These are phyloP conservation scores for Dalbergia cochinchinensis DNA, from an alignment of 306 rosid genomes.

Conservation along the genomic window DNA sequence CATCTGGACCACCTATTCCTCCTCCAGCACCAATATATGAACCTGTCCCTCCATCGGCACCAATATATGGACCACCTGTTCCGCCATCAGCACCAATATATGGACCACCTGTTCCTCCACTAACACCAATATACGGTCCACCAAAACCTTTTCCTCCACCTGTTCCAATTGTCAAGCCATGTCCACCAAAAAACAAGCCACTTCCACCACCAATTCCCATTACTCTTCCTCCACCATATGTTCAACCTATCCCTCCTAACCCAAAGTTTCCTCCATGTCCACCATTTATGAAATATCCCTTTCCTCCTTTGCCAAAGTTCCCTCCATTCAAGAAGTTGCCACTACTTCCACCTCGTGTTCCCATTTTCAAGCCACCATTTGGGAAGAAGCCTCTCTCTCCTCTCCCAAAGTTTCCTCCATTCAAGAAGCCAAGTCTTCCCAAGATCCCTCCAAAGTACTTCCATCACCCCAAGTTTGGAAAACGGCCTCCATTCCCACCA, in stretches of 20 bases:
- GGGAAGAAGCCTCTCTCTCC: slow-evolving; percentile 37
- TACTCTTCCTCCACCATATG: slow-evolving; percentile 11
- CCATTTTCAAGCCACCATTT: too few relatives aligned
- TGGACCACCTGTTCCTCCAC: slow-evolving; percentile 26
- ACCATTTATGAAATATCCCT: not conserved
- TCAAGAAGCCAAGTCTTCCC: slow-evolving; percentile 37
- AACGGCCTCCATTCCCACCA: slow-evolving; percentile 52
- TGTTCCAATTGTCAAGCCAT: not conserved
- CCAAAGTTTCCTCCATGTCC: slow-evolving; percentile 31
- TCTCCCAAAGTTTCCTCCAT: slow-evolving; percentile 48
- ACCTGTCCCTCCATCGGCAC: slow-evolving; percentile 23
- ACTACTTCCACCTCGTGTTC: too few relatives aligned
- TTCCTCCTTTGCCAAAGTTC: slow-evolving; percentile 37
- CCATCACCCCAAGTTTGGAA: slow-evolving; percentile 67
- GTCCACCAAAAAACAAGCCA: slow-evolving; percentile 12
- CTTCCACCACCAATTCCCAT: slow-evolving; percentile 43
- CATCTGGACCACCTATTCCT: slow-evolving; percentile 38
- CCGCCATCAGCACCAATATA: slow-evolving; percentile 17
- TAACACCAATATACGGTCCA: not conserved
- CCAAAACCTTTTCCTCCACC: slow-evolving; percentile 43
- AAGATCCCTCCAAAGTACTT: slow-evolving; percentile 47
- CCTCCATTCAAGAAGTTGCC: not conserved
- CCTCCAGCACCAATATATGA: slow-evolving; percentile 26
- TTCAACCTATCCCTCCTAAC: slow-evolving; percentile 42
- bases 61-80: slow-evolving; percentile 7